phyloP scores from a whole-genome alignment of 352 stramenopile species.

The Phytophthora agathidicida region DNA sequence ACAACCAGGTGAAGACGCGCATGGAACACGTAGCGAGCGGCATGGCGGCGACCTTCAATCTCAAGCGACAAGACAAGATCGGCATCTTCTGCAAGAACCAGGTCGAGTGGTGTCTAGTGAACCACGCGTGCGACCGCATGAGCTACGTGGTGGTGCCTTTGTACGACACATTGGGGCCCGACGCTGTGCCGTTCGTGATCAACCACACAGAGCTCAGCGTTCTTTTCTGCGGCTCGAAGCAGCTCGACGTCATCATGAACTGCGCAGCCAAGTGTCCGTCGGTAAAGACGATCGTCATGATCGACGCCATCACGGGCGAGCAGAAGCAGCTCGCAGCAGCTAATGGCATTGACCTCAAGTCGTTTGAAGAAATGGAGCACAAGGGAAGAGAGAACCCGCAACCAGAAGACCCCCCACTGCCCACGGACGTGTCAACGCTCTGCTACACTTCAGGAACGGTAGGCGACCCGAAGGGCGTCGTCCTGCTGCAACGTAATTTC shows the following conservation, averaged over 20 bases:
- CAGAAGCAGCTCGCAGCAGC: conserved; percentile 28
- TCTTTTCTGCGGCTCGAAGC: conserved; percentile 41
- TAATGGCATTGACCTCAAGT: conserved; percentile 39
- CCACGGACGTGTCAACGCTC: conserved; percentile 90
- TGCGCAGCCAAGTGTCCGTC: conserved; percentile 36
- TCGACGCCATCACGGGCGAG: conserved; percentile 33
- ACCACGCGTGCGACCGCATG: conserved; percentile 49
- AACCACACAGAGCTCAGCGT: conserved; percentile 53
- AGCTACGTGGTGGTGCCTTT: conserved; percentile 48
- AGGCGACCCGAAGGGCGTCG: conserved; percentile 94
- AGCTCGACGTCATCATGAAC: conserved; percentile 43
- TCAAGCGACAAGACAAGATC: conserved; percentile 50
- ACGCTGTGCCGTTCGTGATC: conserved; percentile 53
- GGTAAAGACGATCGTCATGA: conserved; percentile 40
- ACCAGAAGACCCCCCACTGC: conserved; percentile 37
- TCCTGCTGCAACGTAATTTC: conserved; percentile 88
- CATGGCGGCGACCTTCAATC: conserved; percentile 25
- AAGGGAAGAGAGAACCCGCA: conserved; percentile 27
- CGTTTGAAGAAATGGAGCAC: conserved; percentile 35
- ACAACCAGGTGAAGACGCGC: conserved; percentile 44
- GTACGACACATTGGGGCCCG: conserved; percentile 58
- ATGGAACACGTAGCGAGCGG: conserved; percentile 37
- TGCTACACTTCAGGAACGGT: conserved; percentile 95
- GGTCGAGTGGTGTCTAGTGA: conserved; percentile 43
- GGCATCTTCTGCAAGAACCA: conserved; percentile 55